phyloP scores from a whole-genome alignment of 768 basidiomycete genomes.

The Filobasidium floriforme region DNA sequence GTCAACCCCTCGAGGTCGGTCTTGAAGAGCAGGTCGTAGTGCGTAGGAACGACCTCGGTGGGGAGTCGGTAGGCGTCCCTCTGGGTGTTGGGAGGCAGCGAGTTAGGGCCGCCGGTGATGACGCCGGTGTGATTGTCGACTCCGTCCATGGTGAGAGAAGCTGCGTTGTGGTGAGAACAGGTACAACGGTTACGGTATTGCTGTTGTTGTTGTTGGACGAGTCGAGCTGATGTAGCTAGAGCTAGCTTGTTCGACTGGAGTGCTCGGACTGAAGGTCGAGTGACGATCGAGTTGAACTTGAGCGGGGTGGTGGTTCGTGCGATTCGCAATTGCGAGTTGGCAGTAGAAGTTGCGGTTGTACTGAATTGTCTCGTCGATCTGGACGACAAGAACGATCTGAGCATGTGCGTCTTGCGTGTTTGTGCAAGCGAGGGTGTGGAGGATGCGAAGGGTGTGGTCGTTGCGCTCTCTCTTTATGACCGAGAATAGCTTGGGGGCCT shows the following conservation, averaged over 20 bases:
- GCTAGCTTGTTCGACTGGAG: not conserved
- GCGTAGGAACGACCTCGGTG: constrained; percentile 31
- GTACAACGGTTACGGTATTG: constrained; percentile 10
- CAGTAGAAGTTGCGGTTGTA: not conserved
- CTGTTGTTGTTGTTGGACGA: too few relatives aligned
- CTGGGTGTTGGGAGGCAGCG: not conserved
- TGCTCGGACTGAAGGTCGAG: not conserved
- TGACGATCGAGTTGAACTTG: not conserved
- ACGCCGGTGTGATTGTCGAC: constrained; percentile 17
- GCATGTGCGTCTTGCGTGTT: not conserved
- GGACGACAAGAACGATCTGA: constrained; percentile 6
- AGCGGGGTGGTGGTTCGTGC: not conserved
- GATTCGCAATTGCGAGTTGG: not conserved
- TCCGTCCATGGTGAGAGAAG: constrained; percentile 13
- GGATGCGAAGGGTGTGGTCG: too few relatives aligned
- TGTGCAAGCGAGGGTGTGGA: not conserved
- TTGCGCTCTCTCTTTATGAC: too few relatives aligned
- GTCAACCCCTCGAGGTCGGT: constrained; percentile 65
- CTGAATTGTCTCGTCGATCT: constrained; percentile 5
- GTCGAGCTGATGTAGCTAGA: not conserved
- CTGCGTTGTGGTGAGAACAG: constrained; percentile 15
- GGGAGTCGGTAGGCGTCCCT: constrained; percentile 19
- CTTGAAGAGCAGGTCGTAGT: constrained; percentile 46
- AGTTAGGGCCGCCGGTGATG: constrained; percentile 9
- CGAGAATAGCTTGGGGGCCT: too few relatives aligned